These are phyloP conservation scores for Globisporangium recalcitrans DNA, from an alignment of 352 stramenopile species.

Conservation along the genomic window DNA sequence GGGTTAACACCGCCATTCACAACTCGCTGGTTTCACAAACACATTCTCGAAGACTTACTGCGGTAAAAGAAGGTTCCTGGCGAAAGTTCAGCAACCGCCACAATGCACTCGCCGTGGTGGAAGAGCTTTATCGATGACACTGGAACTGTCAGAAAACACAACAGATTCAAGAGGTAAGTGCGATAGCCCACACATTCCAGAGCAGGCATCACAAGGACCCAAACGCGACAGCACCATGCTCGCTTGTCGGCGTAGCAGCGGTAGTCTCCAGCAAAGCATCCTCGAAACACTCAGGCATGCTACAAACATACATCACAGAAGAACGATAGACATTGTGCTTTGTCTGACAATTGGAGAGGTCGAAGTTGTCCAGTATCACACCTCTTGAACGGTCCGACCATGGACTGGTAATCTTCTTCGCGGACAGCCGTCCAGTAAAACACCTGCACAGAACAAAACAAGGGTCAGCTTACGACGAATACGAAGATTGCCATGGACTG, in stretches of 20 bases:
- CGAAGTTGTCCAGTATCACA: slow-evolving; percentile 1
- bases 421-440: slow-evolving; percentile 55
- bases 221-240: slow-evolving; percentile 19
- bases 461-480: background rate
- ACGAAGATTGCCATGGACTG: background rate
- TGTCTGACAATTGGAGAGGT: background rate
- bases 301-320: slow-evolving; percentile 15
- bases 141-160: slow-evolving; percentile 9
- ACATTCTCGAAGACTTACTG: slow-evolving; percentile 22
- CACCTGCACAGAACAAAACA: slow-evolving; percentile 16
- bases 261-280: slow-evolving; percentile 18
- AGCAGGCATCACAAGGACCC: background rate
- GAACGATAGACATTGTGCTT: background rate
- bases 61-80: slow-evolving; percentile 54
- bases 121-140: slow-evolving; percentile 36
- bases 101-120: slow-evolving; percentile 27
- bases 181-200: background rate
- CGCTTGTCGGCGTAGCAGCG: slow-evolving; percentile 19
- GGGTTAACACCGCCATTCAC: background rate
- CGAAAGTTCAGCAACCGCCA: slow-evolving; percentile 44
- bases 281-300: slow-evolving; percentile 31
- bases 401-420: slow-evolving; percentile 34
- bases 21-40: background rate
- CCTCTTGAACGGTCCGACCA: slow-evolving; percentile 53
- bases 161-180: background rate